Evolutionary conservation across 352 stramenopile species (phyloP), one percentile per base, ranked within the genome.

Genomic region (Pythium oligandrum): DNA sequence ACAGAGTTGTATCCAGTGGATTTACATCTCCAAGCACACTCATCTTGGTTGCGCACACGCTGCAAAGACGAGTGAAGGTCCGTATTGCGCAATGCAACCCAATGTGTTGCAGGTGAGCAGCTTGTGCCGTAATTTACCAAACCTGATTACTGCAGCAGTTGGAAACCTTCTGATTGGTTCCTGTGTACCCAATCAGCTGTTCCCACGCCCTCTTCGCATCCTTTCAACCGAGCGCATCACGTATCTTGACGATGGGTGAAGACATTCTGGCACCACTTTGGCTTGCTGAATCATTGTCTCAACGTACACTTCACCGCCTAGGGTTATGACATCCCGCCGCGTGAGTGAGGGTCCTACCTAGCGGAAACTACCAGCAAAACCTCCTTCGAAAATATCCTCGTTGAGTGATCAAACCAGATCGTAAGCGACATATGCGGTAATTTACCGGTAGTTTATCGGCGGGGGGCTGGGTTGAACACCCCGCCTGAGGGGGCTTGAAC

Each of bases 401-500:
- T 2, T 50, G 7, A 34, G 45, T 45, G 40, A 59, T 34, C 44
- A 26, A 8, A 42, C 17, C 32, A 31, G 35, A 39, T 35, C 12
- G 38, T 8, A 42, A 42, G 55, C 48, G 47, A 55, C 47, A 55
- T 61, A 61, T 61, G 38, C 45, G 37, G 51, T 46, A 57, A 64
- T 59, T 51, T 64, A 58, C 53, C 9, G 4, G 36, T 51, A 58
- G 54, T 51, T 49, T 58, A 55, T 45, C 4, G 4, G 31, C 38
- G 4, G n/a, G 46, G 39, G 42, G 31, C 36, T 43, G 33, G 46
- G 7, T 12, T 42, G 38, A 8, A 42, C 33, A 35, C 45, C 45
- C 26, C 33, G 30, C n/a, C 55, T 17, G 30, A 12, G n/a, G 17
- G 5, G 40, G 59, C 62, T 71, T 74, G 66, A 69, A 74, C 61